Evolutionary conservation across 2,329 filamentous ascomycete species (phyloP).

Genomic region (Didymellaceae sp.): DNA sequence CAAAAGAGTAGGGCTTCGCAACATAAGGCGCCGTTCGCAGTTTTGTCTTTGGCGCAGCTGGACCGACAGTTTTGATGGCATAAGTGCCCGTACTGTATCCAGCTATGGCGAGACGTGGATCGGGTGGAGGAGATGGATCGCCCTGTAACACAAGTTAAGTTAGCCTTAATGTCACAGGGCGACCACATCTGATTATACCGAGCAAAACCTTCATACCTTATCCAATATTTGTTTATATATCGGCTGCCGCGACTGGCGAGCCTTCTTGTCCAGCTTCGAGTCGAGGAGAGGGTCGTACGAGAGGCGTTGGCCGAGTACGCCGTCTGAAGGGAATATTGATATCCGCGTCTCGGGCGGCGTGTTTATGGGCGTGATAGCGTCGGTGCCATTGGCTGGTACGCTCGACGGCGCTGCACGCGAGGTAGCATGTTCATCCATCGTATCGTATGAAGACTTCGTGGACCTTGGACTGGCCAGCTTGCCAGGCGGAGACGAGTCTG

Average conservation of each 20-base stretch:
- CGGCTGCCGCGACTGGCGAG: slow-evolving; percentile 51
- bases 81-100: slow-evolving; percentile 63
- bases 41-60: slow-evolving; percentile 70
- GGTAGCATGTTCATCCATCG: slow-evolving; percentile 42
- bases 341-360: slow-evolving; percentile 52
- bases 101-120: slow-evolving; percentile 77
- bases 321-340: slow-evolving; percentile 59
- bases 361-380: slow-evolving; percentile 54
- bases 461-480: slow-evolving; percentile 63
- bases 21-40: slow-evolving; percentile 77
- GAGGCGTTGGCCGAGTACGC: slow-evolving; percentile 64
- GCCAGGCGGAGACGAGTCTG: slow-evolving; percentile 67
- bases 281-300: slow-evolving; percentile 70
- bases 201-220: slow-evolving; percentile 50
- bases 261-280: slow-evolving; percentile 61
- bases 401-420: slow-evolving; percentile 42
- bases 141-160: slow-evolving; percentile 63
- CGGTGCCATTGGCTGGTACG: slow-evolving; percentile 52
- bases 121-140: slow-evolving; percentile 78
- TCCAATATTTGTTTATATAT: slow-evolving; percentile 60
- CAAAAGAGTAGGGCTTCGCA: slow-evolving; percentile 80
- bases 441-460: slow-evolving; percentile 48
- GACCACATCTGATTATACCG: slow-evolving; percentile 44
- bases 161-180: slow-evolving; percentile 51
- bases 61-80: slow-evolving; percentile 60